Percentiles rank a stretch among this genome's conserved stretches.
phyloP scores from a whole-genome alignment of 2,329 filamentous ascomycete genomes.

The Ophiostoma sp. region DNA sequence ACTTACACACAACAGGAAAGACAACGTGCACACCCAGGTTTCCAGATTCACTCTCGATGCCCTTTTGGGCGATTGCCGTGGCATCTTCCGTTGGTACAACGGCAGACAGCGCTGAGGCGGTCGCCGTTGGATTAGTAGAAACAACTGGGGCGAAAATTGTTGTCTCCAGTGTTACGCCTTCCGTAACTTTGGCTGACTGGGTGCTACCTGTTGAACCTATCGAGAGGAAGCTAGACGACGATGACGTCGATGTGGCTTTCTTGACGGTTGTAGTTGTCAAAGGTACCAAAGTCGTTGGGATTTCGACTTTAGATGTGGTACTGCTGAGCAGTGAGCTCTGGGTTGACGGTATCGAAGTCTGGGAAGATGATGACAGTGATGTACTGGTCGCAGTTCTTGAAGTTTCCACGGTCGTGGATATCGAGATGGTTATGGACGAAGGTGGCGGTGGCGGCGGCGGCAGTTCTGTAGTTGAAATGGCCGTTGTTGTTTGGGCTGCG shows the following conservation, averaged over 20 bases:
- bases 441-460: neutral
- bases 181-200: neutral
- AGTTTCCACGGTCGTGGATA: neutral
- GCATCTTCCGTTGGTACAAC: neutral
- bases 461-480: neutral
- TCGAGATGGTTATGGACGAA: neutral
- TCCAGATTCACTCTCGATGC: neutral
- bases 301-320: no score
- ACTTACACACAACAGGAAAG: conserved; percentile 10
- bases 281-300: neutral
- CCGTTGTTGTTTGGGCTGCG: neutral
- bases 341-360: no score
- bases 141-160: neutral
- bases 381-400: neutral
- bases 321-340: neutral
- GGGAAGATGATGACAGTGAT: neutral
- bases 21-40: neutral
- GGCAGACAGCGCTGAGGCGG: neutral
- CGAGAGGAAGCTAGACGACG: neutral
- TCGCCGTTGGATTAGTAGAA: neutral
- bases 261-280: neutral
- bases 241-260: neutral
- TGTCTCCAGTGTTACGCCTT: neutral
- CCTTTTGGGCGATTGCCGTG: neutral
- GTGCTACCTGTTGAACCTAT: neutral